Evolutionary conservation across 139 green algal genomes (phyloP).

Genomic region (Chlorella ohadii): DNA sequence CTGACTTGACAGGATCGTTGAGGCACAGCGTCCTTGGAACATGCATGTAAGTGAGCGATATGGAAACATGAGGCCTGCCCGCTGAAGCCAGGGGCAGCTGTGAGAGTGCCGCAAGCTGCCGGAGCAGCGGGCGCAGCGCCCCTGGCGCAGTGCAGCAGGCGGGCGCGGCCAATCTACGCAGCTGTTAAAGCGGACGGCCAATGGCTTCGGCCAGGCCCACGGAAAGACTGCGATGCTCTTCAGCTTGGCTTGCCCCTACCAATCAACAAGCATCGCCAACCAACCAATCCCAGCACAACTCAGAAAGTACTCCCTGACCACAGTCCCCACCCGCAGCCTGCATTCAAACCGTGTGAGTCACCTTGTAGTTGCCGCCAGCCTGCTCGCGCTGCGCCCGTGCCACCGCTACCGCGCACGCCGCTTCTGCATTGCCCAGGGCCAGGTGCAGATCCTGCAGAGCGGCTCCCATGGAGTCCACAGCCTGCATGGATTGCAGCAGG

Average conservation of each 20-base stretch:
- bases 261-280: too few species aligned
- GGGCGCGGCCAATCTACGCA: background rate
- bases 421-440: conserved; percentile 66
- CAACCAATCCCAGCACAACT: too few species aligned
- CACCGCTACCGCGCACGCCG: conserved; percentile 67
- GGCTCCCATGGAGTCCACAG: conserved; percentile 16
- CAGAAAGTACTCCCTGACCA: too few species aligned
- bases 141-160: background rate
- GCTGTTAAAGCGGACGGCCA: conserved; percentile 20
- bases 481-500: background rate
- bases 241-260: background rate
- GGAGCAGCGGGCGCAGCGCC: background rate
- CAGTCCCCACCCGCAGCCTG: too few species aligned
- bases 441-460: conserved; percentile 74
- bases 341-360: too few species aligned
- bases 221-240: conserved; percentile 4
- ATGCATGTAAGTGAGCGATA: too few species aligned
- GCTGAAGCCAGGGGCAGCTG: background rate
- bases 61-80: background rate
- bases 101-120: background rate
- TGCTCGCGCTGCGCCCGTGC: conserved; percentile 58
- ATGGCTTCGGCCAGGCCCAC: background rate
- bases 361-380: conserved; percentile 86
- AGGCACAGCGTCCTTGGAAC: too few species aligned
- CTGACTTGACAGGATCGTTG: too few species aligned